phyloP scores from a whole-genome alignment of 2,329 filamentous ascomycete genomes.

The Fusarium sp. region DNA sequence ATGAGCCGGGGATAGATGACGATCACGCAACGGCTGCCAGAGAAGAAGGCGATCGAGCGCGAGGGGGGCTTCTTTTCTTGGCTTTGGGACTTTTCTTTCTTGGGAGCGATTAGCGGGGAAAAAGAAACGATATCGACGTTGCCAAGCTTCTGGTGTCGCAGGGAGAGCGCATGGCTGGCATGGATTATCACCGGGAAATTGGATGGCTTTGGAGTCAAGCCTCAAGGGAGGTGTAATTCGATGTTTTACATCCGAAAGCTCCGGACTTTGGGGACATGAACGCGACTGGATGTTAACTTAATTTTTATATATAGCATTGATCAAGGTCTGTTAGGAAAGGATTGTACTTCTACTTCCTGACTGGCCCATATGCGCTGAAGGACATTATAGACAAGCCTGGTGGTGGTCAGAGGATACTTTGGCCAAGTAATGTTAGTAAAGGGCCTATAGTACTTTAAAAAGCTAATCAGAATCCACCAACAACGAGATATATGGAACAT shows the following conservation, averaged over 20 bases:
- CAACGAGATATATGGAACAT: not conserved
- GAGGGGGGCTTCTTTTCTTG: not conserved
- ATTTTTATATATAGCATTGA: not conserved
- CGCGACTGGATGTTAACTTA: not conserved
- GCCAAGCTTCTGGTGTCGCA: constrained; percentile 16
- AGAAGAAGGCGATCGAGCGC: constrained; percentile 16
- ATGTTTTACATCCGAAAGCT: not conserved
- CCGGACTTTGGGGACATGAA: not conserved
- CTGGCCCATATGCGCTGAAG: not conserved
- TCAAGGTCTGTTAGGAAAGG: not conserved
- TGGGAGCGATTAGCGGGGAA: constrained; percentile 21
- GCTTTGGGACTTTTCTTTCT: constrained; percentile 2
- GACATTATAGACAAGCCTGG: not conserved
- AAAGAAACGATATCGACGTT: constrained; percentile 7
- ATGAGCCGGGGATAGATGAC: constrained; percentile 9
- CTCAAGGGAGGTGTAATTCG: constrained; percentile 1
- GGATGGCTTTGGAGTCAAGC: constrained; percentile 6
- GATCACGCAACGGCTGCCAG: constrained; percentile 28
- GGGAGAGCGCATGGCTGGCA: constrained; percentile 24
- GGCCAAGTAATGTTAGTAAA: not conserved
- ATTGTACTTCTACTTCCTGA: not conserved
- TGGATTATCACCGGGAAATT: constrained; percentile 23
- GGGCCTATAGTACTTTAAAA: not conserved
- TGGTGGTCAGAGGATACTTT: not conserved
- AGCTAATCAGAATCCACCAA: not conserved